Evolutionary conservation across 2,329 filamentous ascomycete species (phyloP).

Genomic region (Xylaria sp.): DNA sequence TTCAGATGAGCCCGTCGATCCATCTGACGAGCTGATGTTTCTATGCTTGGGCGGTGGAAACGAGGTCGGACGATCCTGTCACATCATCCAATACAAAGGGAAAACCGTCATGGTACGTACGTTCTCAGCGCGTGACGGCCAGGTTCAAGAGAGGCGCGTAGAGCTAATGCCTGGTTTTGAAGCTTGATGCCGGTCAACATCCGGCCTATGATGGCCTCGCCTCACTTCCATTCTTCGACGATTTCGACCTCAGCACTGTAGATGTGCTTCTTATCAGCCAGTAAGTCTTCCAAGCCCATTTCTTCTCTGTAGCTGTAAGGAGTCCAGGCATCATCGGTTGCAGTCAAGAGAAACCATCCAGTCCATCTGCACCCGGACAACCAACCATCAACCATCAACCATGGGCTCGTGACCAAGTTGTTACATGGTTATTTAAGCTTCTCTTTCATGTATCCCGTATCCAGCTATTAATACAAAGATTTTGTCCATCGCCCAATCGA

Average conservation of each 20-base stretch:
- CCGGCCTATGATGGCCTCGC: constrained; percentile 94
- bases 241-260: constrained; percentile 96
- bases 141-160: constrained; percentile 14
- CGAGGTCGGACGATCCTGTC: constrained; percentile 95
- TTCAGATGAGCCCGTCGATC: constrained; percentile 86
- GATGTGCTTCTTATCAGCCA: constrained; percentile 98
- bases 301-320: constrained; percentile 25
- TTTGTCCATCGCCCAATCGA: constrained; percentile 40
- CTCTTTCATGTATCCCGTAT: constrained; percentile 36
- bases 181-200: constrained; percentile 98
- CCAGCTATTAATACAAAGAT: constrained; percentile 53
- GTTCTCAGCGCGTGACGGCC: constrained; percentile 37
- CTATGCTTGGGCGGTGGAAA: constrained; percentile 93
- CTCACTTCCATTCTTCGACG: constrained; percentile 94
- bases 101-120: constrained; percentile 97
- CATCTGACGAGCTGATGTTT: constrained; percentile 92
- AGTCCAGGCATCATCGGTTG: constrained; percentile 37
- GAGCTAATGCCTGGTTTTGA: constrained; percentile 31
- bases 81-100: constrained; percentile 98
- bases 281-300: constrained; percentile 67
- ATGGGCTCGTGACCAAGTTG: constrained; percentile 16
- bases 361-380: not conserved
- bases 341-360: constrained; percentile 17
- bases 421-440: constrained; percentile 19
- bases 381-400: too few relatives aligned